Conservation (phyloP, 805 yeast species). For the Brettanomyces anomalus region DNA sequence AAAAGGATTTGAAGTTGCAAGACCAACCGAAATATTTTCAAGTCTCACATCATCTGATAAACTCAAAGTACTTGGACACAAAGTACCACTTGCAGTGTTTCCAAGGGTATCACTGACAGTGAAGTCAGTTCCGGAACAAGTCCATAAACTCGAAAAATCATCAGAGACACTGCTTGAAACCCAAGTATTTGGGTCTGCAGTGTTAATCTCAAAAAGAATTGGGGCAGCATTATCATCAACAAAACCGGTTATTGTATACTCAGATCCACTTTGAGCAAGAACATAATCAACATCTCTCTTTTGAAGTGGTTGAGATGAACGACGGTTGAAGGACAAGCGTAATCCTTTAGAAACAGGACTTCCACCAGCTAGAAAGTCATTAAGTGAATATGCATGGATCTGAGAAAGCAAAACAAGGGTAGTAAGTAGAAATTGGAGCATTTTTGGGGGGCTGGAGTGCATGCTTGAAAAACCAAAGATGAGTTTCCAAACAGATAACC, state of each 20-base stretch:
- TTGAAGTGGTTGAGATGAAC: neutral
- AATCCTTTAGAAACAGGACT: neutral
- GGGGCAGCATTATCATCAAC: neutral
- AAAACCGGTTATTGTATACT: neutral
- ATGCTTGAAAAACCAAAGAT: no score
- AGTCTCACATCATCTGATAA: neutral
- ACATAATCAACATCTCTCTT: neutral
- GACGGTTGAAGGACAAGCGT: neutral
- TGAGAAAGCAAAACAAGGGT: neutral
- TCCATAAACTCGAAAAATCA: neutral
- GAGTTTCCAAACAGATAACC: neutral
- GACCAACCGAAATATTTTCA: slow-evolving; percentile 3
- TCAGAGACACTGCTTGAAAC: neutral
- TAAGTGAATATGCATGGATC: neutral
- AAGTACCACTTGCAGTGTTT: slow-evolving; percentile 1
- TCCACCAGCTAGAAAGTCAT: neutral
- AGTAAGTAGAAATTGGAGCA: neutral
- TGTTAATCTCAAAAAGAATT: neutral
- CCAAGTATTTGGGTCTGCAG: slow-evolving; percentile 1
- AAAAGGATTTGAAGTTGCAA: neutral
- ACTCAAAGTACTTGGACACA: neutral
- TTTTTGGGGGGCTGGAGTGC: no score
- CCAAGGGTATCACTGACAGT: neutral
- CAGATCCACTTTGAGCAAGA: neutral
- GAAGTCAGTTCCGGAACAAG: neutral